Base-by-base conservation (phyloP, 83 land plant species). In the Picea abies region DNA sequence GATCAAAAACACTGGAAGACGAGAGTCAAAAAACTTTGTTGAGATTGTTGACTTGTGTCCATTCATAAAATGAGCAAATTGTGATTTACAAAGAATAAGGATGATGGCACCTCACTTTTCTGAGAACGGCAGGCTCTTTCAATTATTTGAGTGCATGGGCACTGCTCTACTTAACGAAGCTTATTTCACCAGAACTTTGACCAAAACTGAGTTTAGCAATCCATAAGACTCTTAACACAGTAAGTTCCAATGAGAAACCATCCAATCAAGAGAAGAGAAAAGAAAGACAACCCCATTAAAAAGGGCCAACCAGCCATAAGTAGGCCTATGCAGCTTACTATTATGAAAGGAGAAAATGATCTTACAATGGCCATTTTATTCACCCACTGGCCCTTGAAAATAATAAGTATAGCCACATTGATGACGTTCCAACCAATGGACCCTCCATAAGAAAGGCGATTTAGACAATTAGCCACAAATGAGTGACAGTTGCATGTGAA, bases 401-500 rank as follows among this genome's bases (percentile, higher is more conserved):
- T 85, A 4, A 92, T 85, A 11, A 96, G 90, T 12, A 81, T 83
- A 2, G 85, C 87, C 71, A 94, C 85, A 60, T 90, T 87, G 26
- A 94, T 32, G 82, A 96, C 84, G 83, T 96, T 96, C 98, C 98
- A 96, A 15, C 60, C 72, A 76, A 87, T 80, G 52, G 91, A 86
- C 62, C 97, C 94, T 65, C 82, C 76, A 80, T 94, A 96, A 15
- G 88, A 86, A 56, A 94, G 88, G 76, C 95, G 79, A 80, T 96
- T 94, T 58, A 96, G 81, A 84, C 98, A 96, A 62, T 89, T 88
- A 32, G 97, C 96, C 29, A 92, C 92, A 71, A 92, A 96, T 1
- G 97, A 96, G 81, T 96, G 94, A 76, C 95, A 92, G 84, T 96
- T 96, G 87, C 98, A 96, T 0, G 92, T 94, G 84, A 96, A 96